These are phyloP conservation scores for Fusarium keratoplasticum DNA, from an alignment of 2,329 filamentous ascomycete genomes.

Conservation along the genomic window DNA sequence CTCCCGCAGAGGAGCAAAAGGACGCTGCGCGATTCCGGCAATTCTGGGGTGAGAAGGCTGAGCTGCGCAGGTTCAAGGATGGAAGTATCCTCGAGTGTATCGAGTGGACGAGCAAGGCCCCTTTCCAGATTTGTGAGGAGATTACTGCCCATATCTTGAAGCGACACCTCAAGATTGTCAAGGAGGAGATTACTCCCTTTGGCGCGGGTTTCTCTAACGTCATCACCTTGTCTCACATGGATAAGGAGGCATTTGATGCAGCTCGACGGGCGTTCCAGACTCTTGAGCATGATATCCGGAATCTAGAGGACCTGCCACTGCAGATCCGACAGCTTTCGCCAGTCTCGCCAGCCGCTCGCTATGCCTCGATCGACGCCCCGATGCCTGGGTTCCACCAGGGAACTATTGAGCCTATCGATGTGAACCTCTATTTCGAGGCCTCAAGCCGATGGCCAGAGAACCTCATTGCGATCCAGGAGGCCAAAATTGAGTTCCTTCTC, in stretches of 20 bases:
- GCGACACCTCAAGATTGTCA: constrained; percentile 73
- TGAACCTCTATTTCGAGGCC: constrained; percentile 91
- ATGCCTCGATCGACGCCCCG: constrained; percentile 68
- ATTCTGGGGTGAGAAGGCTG: constrained; percentile 96
- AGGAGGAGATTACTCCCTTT: constrained; percentile 64
- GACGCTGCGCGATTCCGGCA: constrained; percentile 84
- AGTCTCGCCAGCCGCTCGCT: constrained; percentile 78
- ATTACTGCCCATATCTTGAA: constrained; percentile 79
- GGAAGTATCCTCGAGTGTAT: constrained; percentile 93
- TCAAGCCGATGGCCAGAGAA: constrained; percentile 96
- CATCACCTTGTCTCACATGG: constrained; percentile 59
- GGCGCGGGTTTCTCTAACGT: constrained; percentile 64
- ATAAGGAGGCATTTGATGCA: constrained; percentile 72
- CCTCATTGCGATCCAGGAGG: constrained; percentile 88
- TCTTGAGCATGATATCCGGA: constrained; percentile 81
- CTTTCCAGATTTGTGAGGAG: constrained; percentile 79
- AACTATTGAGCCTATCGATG: constrained; percentile 72
- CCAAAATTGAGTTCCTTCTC: constrained; percentile 90
- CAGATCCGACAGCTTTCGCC: constrained; percentile 84
- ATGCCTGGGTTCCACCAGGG: constrained; percentile 57
- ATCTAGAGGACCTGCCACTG: constrained; percentile 86
- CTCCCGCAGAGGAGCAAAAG: constrained; percentile 85
- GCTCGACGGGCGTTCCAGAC: constrained; percentile 76
- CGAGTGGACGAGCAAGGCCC: constrained; percentile 78
- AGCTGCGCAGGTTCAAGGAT: constrained; percentile 93